Base-by-base conservation (phyloP, 305 asterid genomes). In the Fraxinus xanthoxyloides region DNA sequence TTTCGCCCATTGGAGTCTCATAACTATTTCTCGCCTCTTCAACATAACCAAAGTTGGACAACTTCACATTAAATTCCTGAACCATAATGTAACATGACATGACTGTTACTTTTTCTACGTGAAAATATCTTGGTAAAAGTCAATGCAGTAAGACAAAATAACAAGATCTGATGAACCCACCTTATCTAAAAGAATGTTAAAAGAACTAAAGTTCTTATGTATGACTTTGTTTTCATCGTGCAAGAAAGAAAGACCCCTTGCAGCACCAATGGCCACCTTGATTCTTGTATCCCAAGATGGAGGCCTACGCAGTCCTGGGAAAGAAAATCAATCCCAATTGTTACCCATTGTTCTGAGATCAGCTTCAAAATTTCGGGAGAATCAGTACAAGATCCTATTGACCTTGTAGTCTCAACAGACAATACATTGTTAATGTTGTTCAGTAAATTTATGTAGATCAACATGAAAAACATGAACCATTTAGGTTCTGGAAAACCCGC, bases 61-160 rank as follows among this genome's bases (percentile, higher is more conserved):
- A 40, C 78, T 85, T 85, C 35, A 84, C 87, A 46, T 84, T 86
- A 54, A 77, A 81, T 7, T 85, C 87, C 88, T 87, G 76, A 67
- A 56, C 67, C 43, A 73, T 30, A 46, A 51, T 32, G 76, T 8
- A 3, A 69, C 51, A 59, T 7, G 8, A 36, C 43, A 36, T 8
- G 24, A 21, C 1, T 56, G 3, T 36, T n/a, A 5, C n/a, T 76
- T 69, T 5, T 24, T 63, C 8, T 17, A 3, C 3, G 15, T 2
- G 2, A 24, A 54, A 7, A 65, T 12, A 5, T 12, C 5, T 31
- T 13, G 23, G 61, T 51, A 36, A 36, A 36, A 36, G 7, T 8
- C 10, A 36, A 36, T 36, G 1, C 7, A 15, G 23, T 5, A 51
- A 17, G 61, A 51, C 6, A 15, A 51, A 51, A 51, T 51, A 51